Evolutionary conservation across 257 asterid species (phyloP).

Genomic region (Euphrasia confusa): DNA sequence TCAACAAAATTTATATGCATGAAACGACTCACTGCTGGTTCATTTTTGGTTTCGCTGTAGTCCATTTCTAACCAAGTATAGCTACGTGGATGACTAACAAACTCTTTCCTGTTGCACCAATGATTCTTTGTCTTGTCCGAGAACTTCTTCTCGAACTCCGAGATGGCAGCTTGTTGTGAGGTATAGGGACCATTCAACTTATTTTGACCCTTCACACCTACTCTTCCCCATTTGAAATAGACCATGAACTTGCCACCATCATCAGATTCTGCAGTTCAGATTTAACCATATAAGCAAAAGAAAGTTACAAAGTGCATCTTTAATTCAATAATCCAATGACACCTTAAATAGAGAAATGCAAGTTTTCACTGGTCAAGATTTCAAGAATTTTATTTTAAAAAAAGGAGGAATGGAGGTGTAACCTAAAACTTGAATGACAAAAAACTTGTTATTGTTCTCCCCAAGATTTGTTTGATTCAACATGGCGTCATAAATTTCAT

Average conservation of each 20-base stretch:
- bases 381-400: background rate
- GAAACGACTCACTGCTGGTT: constrained; percentile 27
- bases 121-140: constrained; percentile 61
- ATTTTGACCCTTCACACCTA: constrained; percentile 85
- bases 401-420: constrained; percentile 22
- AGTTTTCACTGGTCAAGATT: background rate
- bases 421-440: constrained; percentile 75
- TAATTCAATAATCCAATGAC: background rate
- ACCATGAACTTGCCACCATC: constrained; percentile 68
- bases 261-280: constrained; percentile 66
- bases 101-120: constrained; percentile 59
- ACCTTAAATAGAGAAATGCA: constrained; percentile 1
- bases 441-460: constrained; percentile 84
- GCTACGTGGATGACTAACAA: constrained; percentile 45
- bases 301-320: background rate
- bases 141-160: constrained; percentile 66
- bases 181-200: constrained; percentile 55
- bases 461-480: constrained; percentile 90
- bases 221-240: constrained; percentile 93
- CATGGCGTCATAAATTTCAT: constrained; percentile 81
- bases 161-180: constrained; percentile 49
- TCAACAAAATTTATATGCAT: constrained; percentile 18
- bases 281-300: constrained; percentile 13
- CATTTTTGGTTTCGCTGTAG: constrained; percentile 54
- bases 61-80: constrained; percentile 98